Conservation (phyloP, 2,329 filamentous ascomycete species). For the Grosmannia huntii region DNA sequence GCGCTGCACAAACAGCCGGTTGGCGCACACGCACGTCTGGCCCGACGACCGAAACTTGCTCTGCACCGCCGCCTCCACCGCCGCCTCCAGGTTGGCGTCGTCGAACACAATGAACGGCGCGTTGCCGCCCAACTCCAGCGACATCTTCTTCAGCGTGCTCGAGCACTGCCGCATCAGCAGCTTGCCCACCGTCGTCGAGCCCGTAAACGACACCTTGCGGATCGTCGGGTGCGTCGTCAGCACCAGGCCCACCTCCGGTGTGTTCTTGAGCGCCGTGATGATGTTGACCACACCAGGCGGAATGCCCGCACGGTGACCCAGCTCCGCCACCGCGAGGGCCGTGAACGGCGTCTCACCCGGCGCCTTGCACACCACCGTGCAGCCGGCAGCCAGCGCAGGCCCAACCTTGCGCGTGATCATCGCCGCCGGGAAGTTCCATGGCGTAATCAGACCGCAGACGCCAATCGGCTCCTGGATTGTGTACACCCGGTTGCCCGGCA, state of each 20-base stretch:
- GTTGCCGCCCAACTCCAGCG: constrained; percentile 88
- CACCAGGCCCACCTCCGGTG: constrained; percentile 60
- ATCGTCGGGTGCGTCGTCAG: constrained; percentile 66
- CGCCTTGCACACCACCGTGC: constrained; percentile 85
- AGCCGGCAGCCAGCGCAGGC: constrained; percentile 80
- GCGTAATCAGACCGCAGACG: constrained; percentile 71
- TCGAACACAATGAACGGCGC: constrained; percentile 96
- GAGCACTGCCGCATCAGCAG: constrained; percentile 83
- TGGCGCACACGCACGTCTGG: constrained; percentile 89
- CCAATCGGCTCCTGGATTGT: constrained; percentile 77
- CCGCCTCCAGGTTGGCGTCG: constrained; percentile 76
- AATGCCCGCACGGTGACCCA: constrained; percentile 76
- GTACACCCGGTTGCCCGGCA: constrained; percentile 60
- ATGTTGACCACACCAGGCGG: constrained; percentile 87
- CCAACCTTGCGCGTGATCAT: constrained; percentile 63
- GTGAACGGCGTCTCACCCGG: constrained; percentile 90
- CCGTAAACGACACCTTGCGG: constrained; percentile 90
- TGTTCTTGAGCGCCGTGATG: constrained; percentile 69
- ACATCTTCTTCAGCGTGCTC: constrained; percentile 67
- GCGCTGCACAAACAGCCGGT: constrained; percentile 68
- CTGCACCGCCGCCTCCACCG: constrained; percentile 69
- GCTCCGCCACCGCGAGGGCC: constrained; percentile 73
- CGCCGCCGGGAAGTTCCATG: constrained; percentile 77
- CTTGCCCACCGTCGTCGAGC: constrained; percentile 56
- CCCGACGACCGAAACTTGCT: constrained; percentile 92